These are phyloP conservation scores for Bruguiera hainesii DNA, from an alignment of 441 rosid species.

Conservation along the genomic window DNA sequence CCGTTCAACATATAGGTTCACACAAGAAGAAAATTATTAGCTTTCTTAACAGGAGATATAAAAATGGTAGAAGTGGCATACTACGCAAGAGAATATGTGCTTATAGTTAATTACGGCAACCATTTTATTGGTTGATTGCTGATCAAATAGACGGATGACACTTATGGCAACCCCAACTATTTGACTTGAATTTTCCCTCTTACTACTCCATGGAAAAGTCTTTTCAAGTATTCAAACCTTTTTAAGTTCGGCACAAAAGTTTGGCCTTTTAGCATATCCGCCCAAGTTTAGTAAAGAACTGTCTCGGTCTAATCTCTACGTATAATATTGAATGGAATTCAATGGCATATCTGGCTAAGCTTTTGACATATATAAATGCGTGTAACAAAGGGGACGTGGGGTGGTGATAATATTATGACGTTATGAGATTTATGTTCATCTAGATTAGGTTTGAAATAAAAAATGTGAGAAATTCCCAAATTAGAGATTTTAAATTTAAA, in stretches of 20 bases:
- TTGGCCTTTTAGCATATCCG: slow-evolving; percentile 15
- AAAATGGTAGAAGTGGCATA: too few species aligned
- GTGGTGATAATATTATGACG: not conserved
- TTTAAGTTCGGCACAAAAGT: not conserved
- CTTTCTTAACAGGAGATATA: too few species aligned
- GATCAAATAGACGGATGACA: too few species aligned
- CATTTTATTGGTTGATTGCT: too few species aligned
- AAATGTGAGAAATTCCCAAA: too few species aligned
- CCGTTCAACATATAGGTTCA: too few species aligned
- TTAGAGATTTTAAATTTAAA: too few species aligned
- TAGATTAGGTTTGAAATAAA: too few species aligned
- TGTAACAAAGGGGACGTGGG: not conserved
- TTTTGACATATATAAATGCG: not conserved
- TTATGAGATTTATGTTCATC: too few species aligned
- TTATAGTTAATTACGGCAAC: too few species aligned
- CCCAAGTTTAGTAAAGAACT: not conserved
- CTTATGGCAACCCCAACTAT: not conserved
- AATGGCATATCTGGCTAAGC: not conserved
- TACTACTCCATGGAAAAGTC: not conserved
- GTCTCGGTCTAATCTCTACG: not conserved
- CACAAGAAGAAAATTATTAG: too few species aligned
- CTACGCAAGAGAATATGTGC: too few species aligned
- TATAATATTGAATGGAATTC: not conserved
- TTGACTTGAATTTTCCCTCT: slow-evolving; percentile 1
- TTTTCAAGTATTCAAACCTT: slow-evolving; percentile 1